Conservation (phyloP, 2,329 filamentous ascomycete genomes). For the Cladosporium sp. region DNA sequence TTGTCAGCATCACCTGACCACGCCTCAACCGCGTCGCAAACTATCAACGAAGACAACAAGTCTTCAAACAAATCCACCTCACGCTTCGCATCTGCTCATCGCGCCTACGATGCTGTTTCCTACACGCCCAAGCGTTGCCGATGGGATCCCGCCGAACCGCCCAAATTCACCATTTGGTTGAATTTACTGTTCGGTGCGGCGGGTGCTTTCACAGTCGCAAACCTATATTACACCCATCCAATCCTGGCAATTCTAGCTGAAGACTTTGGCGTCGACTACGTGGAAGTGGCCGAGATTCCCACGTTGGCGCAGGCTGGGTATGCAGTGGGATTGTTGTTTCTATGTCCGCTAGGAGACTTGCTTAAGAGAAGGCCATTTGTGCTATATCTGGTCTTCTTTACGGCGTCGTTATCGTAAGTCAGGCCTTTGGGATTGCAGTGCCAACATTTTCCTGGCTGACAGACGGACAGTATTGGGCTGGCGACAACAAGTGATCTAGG, state of each 20-base stretch:
- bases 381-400: conserved; percentile 58
- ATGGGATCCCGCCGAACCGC: conserved; percentile 63
- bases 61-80: not conserved
- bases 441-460: not conserved
- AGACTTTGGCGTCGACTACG: conserved; percentile 67
- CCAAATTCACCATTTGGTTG: conserved; percentile 62
- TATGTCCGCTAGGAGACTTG: conserved; percentile 71
- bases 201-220: conserved; percentile 68
- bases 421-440: not conserved
- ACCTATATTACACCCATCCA: conserved; percentile 77
- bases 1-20: no score
- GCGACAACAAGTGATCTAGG: conserved; percentile 64
- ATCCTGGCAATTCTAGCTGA: conserved; percentile 71
- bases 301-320: conserved; percentile 79
- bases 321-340: conserved; percentile 65
- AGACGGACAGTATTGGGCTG: conserved; percentile 60
- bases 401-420: conserved; percentile 61
- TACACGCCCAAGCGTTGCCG: conserved; percentile 65
- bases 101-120: conserved; percentile 15
- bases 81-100: not conserved
- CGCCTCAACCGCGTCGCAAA: no score
- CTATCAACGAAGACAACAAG: not conserved
- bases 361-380: conserved; percentile 67
- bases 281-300: conserved; percentile 63
- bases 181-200: conserved; percentile 69